Evolutionary conservation across 345 rosid genomes (phyloP).

Genomic region (Kandelia obovata): DNA sequence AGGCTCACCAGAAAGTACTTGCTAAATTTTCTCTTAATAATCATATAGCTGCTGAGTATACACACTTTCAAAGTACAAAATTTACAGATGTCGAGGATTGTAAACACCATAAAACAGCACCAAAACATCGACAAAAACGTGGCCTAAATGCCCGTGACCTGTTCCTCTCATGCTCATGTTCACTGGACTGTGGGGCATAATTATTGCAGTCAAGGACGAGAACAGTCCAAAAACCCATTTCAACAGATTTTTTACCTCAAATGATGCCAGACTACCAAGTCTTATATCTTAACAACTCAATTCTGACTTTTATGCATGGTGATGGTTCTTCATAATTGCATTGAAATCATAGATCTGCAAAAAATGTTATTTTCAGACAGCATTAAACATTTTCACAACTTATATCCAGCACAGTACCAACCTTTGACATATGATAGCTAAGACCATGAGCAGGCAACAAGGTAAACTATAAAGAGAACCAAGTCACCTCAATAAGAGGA

Average conservation of each 20-base stretch:
- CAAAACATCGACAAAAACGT: not conserved
- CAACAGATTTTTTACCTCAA: not conserved
- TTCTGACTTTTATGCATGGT: not conserved
- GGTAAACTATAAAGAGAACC: constrained; percentile 8
- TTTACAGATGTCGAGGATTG: no score
- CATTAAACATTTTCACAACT: not conserved
- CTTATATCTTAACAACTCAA: not conserved
- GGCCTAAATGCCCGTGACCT: not conserved
- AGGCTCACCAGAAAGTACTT: not conserved
- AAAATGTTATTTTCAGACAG: not conserved
- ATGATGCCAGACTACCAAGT: no score
- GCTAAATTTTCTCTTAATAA: not conserved
- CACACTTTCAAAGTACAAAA: not conserved
- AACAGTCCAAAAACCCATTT: not conserved
- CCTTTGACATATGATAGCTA: no score
- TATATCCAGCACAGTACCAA: no score
- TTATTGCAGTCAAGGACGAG: no score
- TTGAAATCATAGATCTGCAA: not conserved
- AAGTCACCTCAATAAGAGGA: constrained; percentile 87
- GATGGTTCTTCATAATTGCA: not conserved
- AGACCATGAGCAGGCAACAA: not conserved
- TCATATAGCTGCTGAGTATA: not conserved
- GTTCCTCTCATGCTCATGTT: not conserved
- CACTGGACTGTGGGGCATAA: no score
- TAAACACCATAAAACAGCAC: not conserved